Evolutionary conservation across 768 basidiomycete species (phyloP).

Genomic region (Gloeophyllum trabeum): DNA sequence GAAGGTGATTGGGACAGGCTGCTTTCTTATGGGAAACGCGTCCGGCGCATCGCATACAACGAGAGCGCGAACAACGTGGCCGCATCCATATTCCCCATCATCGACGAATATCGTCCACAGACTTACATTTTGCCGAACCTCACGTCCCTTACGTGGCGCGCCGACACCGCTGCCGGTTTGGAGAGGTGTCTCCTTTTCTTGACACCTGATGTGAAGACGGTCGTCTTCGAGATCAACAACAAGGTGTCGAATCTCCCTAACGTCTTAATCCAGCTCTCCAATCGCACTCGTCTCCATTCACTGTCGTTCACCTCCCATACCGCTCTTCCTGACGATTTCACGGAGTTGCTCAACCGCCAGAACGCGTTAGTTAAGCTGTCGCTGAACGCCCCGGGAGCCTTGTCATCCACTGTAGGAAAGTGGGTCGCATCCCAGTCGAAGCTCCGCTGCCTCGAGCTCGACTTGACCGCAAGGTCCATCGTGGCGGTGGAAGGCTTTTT

Average conservation of each 20-base stretch:
- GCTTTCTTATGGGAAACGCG: slow-evolving; percentile 55
- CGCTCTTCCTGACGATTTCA: slow-evolving; percentile 60
- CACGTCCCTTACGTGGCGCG: slow-evolving; percentile 61
- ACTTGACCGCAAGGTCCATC: slow-evolving; percentile 55
- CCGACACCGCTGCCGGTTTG: slow-evolving; percentile 52
- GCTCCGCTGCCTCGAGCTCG: slow-evolving; percentile 56
- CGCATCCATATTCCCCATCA: slow-evolving; percentile 51
- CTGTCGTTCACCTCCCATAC: slow-evolving; percentile 65
- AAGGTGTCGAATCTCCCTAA: slow-evolving; percentile 44
- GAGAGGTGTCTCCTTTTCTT: slow-evolving; percentile 58
- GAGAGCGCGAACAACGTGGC: slow-evolving; percentile 56
- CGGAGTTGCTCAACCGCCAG: slow-evolving; percentile 52
- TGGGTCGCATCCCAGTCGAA: slow-evolving; percentile 59
- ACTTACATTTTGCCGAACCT: slow-evolving; percentile 61
- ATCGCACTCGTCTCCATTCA: slow-evolving; percentile 48
- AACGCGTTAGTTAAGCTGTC: slow-evolving; percentile 46
- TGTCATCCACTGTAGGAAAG: slow-evolving; percentile 57
- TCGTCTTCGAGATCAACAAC: slow-evolving; percentile 53
- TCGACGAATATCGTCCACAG: slow-evolving; percentile 53
- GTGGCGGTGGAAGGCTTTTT: slow-evolving; percentile 77
- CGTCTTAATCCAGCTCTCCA: slow-evolving; percentile 55
- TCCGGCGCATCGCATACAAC: slow-evolving; percentile 58
- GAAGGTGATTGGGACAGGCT: slow-evolving; percentile 61
- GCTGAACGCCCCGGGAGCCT: slow-evolving; percentile 65
- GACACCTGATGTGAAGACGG: slow-evolving; percentile 43